Evolutionary conservation across 2,329 filamentous ascomycete species (phyloP).

Genomic region (Raffaelea albimanens): DNA sequence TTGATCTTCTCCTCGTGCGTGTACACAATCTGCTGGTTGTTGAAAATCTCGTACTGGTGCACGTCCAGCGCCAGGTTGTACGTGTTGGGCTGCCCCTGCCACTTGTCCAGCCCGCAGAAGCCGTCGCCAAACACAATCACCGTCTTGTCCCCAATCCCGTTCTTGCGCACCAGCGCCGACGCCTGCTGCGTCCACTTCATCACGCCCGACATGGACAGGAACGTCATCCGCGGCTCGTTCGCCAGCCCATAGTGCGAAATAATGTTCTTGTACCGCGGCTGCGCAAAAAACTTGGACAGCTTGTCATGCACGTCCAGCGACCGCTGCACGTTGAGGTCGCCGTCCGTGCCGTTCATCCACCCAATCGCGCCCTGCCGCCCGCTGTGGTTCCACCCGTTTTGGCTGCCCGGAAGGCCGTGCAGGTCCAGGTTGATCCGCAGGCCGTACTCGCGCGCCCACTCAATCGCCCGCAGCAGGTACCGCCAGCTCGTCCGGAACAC

Average conservation of each 20-base stretch:
- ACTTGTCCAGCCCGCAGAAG: constrained; percentile 83
- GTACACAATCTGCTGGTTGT: constrained; percentile 72
- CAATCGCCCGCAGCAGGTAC: constrained; percentile 84
- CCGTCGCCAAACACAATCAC: constrained; percentile 85
- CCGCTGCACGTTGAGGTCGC: constrained; percentile 66
- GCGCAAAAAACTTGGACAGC: constrained; percentile 85
- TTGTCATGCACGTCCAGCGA: constrained; percentile 81
- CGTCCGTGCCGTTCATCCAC: constrained; percentile 89
- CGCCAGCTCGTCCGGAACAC: constrained; percentile 81
- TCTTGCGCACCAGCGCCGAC: constrained; percentile 61
- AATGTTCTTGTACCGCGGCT: constrained; percentile 85
- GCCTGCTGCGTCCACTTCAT: constrained; percentile 71
- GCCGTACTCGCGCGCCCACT: constrained; percentile 88
- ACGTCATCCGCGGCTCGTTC: constrained; percentile 88
- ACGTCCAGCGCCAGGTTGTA: constrained; percentile 82
- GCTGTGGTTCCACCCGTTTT: constrained; percentile 98
- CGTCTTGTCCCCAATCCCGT: constrained; percentile 57
- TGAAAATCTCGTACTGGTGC: constrained; percentile 98
- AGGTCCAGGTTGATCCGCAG: constrained; percentile 88
- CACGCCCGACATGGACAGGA: constrained; percentile 56
- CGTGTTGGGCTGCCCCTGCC: constrained; percentile 72
- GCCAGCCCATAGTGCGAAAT: constrained; percentile 87
- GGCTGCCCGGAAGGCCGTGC: constrained; percentile 83
- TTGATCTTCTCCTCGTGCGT: constrained; percentile 75
- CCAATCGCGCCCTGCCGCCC: constrained; percentile 70